Percentiles rank a stretch among this genome's conserved stretches.
Conservation (phyloP, 345 rosid genomes). For the Durio zibethinus region DNA sequence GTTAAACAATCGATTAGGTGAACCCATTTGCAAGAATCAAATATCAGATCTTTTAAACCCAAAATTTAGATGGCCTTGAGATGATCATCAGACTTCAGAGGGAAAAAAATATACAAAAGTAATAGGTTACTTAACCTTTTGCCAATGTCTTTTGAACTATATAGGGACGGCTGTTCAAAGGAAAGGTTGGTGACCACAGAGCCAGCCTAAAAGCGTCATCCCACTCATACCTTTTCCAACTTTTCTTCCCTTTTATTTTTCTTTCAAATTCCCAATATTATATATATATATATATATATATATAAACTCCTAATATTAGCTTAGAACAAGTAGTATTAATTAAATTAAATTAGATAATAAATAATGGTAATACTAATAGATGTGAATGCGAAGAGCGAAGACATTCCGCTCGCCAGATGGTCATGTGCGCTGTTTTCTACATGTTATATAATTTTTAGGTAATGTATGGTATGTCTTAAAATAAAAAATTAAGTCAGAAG, state of each 20-base stretch:
- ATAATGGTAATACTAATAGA: neutral
- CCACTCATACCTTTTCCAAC: constrained; percentile 23
- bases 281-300: too few relatives aligned
- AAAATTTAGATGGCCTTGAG: constrained; percentile 9
- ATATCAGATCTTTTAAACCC: constrained; percentile 43
- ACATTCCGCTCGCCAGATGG: neutral
- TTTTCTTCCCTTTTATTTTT: constrained; percentile 1
- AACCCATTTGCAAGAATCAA: constrained; percentile 50
- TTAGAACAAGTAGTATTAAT: neutral
- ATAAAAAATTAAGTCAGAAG: too few relatives aligned
- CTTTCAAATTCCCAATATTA: neutral
- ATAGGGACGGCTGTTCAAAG: constrained; percentile 11
- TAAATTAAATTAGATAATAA: neutral
- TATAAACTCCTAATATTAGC: neutral
- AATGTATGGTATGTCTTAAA: too few relatives aligned
- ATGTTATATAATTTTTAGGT: neutral
- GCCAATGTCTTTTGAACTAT: neutral
- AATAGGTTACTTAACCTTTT: constrained; percentile 1
- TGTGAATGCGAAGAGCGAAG: neutral
- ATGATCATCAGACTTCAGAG: constrained; percentile 17
- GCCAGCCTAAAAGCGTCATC: constrained; percentile 64
- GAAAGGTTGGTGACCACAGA: constrained; percentile 26
- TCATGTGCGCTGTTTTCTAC: neutral
- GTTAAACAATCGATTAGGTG: constrained; percentile 53
- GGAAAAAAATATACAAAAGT: neutral